A percentile compares a stretch with the other conserved stretches of the same genome.
Evolutionary conservation across 2,329 filamentous ascomycete genomes (phyloP).

Genomic region (Alternaria burnsii): DNA sequence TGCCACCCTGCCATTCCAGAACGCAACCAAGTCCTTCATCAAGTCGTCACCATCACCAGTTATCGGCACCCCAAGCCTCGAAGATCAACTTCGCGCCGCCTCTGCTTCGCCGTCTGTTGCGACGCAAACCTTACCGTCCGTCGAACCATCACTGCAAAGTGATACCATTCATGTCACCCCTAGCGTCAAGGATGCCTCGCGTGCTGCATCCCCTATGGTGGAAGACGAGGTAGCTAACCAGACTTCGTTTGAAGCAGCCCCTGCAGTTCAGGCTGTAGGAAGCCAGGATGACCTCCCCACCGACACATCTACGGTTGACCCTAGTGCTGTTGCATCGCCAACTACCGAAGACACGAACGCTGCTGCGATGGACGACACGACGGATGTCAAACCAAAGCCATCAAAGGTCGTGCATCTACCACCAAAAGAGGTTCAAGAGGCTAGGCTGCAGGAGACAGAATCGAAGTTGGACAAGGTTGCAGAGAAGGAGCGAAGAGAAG

Average conservation of each 20-base stretch:
- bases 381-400: conserved; percentile 26
- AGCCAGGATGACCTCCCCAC: conserved; percentile 8
- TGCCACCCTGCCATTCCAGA: conserved; percentile 35
- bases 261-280: conserved; percentile 23
- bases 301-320: conserved; percentile 34
- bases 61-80: conserved; percentile 33
- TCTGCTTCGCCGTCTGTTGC: conserved; percentile 47
- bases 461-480: conserved; percentile 48
- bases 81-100: conserved; percentile 47
- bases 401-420: conserved; percentile 58
- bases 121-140: conserved; percentile 33
- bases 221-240: conserved; percentile 30
- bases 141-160: conserved; percentile 24
- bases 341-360: conserved; percentile 41
- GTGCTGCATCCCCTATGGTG: conserved; percentile 12
- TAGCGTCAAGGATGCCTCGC: conserved; percentile 19
- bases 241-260: conserved; percentile 11
- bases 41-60: conserved; percentile 36
- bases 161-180: conserved; percentile 23
- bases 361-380: conserved; percentile 4
- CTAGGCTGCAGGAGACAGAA: conserved; percentile 54
- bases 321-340: conserved; percentile 38
- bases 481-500: conserved; percentile 51
- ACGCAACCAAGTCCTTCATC: conserved; percentile 27
- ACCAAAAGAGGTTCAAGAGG: conserved; percentile 60